Conservation (phyloP, 2,329 filamentous ascomycete genomes). For the Botryotinia narcissicola region DNA sequence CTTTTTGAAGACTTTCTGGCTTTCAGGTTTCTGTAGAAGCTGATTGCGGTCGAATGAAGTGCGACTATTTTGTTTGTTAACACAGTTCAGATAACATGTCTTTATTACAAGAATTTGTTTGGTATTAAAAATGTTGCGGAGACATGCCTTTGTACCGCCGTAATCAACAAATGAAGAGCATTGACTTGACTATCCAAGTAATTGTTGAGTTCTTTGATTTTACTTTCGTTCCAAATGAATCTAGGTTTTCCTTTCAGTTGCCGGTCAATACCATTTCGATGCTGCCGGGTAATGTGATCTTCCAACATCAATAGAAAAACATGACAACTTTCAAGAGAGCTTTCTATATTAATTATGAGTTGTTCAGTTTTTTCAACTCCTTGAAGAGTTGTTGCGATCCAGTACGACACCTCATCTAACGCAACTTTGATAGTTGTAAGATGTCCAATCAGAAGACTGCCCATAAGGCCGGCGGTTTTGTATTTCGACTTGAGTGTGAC, state of each 20-base stretch:
- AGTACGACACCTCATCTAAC: neutral
- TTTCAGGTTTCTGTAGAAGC: neutral
- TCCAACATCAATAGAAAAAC: neutral
- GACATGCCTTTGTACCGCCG: neutral
- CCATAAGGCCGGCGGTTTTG: neutral
- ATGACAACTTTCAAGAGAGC: neutral
- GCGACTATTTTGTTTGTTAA: neutral
- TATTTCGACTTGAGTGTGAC: conserved; percentile 2
- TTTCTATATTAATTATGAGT: neutral
- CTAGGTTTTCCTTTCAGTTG: neutral
- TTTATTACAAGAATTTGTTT: neutral
- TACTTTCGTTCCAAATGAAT: neutral
- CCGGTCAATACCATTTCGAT: neutral
- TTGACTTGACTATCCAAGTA: conserved; percentile 1
- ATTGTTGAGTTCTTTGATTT: neutral
- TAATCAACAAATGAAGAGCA: conserved; percentile 6
- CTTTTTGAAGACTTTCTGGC: neutral
- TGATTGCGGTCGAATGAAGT: conserved; percentile 3
- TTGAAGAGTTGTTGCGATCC: neutral
- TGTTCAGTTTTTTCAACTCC: neutral
- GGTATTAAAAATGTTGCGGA: neutral
- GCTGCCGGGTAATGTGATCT: neutral
- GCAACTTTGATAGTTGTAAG: conserved; percentile 1
- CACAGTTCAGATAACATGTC: neutral
- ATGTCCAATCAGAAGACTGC: neutral